These are phyloP conservation scores for Neoconidiobolus thromboides DNA, from an alignment of 371 early-diverging fungal species.

Conservation along the genomic window DNA sequence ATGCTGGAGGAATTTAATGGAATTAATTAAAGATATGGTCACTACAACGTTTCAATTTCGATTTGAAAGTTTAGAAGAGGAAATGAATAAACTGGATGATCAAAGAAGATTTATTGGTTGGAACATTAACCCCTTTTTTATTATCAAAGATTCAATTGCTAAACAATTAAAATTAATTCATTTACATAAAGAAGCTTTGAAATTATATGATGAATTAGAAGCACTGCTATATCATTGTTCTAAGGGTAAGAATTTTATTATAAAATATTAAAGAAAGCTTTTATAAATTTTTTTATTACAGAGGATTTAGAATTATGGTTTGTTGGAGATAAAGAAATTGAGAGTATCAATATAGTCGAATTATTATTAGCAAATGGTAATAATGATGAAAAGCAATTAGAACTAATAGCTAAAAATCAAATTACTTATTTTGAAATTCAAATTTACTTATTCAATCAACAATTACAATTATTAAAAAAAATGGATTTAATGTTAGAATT, in stretches of 20 bases:
- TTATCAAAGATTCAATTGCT: conserved; percentile 67
- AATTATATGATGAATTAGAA: conserved; percentile 86
- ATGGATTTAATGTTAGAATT: too few species aligned
- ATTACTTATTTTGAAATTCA: conserved; percentile 6
- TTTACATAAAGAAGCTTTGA: conserved; percentile 60
- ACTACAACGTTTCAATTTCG: conserved; percentile 55
- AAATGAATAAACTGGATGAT: conserved; percentile 64
- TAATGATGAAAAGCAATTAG: conserved; percentile 26
- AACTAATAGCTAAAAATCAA: conserved; percentile 47
- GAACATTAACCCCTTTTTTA: conserved; percentile 91
- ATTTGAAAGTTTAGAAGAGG: conserved; percentile 58
- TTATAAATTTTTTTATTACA: not conserved
- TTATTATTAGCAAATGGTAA: conserved; percentile 16
- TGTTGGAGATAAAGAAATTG: not conserved
- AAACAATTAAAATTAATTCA: conserved; percentile 65
- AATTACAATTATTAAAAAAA: too few species aligned
- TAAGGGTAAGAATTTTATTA: conserved; percentile 19
- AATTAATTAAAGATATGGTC: conserved; percentile 56
- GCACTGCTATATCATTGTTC: conserved; percentile 74
- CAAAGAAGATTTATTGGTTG: conserved; percentile 87
- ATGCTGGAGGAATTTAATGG: conserved; percentile 58
- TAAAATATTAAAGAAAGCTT: not conserved
- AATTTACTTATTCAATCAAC: conserved; percentile 13
- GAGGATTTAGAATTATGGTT: not conserved
- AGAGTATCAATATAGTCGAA: conserved; percentile 11